phyloP scores from a whole-genome alignment of 805 yeast genomes.

The Sugiyamaella mastotermitis region DNA sequence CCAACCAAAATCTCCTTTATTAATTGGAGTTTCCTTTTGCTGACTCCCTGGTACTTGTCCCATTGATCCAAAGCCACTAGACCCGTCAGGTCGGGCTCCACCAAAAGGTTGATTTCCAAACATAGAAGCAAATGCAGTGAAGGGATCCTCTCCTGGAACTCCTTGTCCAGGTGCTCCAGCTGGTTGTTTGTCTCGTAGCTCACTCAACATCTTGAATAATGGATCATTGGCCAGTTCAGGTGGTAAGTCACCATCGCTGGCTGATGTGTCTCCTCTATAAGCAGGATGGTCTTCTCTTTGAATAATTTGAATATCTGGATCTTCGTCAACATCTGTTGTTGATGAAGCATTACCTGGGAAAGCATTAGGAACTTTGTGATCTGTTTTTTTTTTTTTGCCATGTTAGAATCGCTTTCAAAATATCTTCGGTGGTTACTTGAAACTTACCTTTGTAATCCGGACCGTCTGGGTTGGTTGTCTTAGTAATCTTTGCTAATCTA shows the following conservation, averaged over 20 bases:
- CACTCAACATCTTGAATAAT: constrained; percentile 18
- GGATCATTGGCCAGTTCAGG: constrained; percentile 8
- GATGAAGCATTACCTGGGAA: no score
- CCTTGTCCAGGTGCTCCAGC: constrained; percentile 1
- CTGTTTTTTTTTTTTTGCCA: neutral
- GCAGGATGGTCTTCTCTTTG: no score
- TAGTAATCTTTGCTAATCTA: constrained; percentile 29
- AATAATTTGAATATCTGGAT: no score
- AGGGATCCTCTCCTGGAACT: constrained; percentile 5
- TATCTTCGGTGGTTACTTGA: neutral
- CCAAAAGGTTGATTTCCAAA: constrained; percentile 3
- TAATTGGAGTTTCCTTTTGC: constrained; percentile 1
- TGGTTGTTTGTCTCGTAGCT: constrained; percentile 10
- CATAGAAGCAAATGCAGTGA: constrained; percentile 10
- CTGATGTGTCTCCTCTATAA: no score
- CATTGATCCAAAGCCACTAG: neutral
- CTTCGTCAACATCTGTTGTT: no score
- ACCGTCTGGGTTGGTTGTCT: constrained; percentile 21
- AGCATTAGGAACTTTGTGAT: no score
- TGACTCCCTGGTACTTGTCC: neutral
- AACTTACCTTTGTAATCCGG: constrained; percentile 17
- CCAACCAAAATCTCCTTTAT: constrained; percentile 15
- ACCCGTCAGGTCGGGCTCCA: neutral
- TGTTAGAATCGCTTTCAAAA: neutral
- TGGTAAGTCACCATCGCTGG: no score